Evolutionary conservation across 2,329 filamentous ascomycete genomes (phyloP), one percentile per base, ranked within the genome.

Genomic region (Ophiostoma montium): DNA sequence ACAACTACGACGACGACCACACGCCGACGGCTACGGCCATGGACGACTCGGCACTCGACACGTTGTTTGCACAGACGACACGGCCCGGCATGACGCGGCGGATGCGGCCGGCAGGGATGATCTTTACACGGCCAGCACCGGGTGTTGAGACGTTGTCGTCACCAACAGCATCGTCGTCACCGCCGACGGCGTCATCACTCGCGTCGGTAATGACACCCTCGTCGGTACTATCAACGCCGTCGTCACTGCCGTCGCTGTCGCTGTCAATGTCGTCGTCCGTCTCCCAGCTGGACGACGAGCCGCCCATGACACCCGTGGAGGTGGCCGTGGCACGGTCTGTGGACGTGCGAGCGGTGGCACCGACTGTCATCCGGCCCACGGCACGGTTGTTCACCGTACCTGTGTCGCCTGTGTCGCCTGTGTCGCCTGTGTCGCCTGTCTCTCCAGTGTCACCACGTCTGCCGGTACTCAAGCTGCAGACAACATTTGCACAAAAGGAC

Each of bases 401-500:
- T 6, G 15, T 16, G 15, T 36, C n/a, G 18, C 36, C 36, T n/a
- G 18, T 5, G 35, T 4, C 35, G 35, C 35, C 35, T 8, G 9
- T 49, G 33, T 52, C 44, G 51, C 55, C 61, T 13, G 9, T 39
- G 36, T 43, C 39, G 12, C 36, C 36, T 13, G 23, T 19, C 4
- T 41, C 36, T 11, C 38, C 39, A 18, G 6, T n/a, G n/a, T n/a
- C 18, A 11, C n/a, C 41, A 9, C 42, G 42, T 42, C 47, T 57
- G 4, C 62, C 64, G 7, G 51, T 50, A 1, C 57, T 72, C 4
- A 70, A 67, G 54, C 59, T 72, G 44, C 67, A 71, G 49, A 74
- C 70, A 5, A 35, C 45, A 2, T 46, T 46, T 46, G 57, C 18
- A 50, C 23, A n/a, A n/a, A 55, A 35, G 55, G 9, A 32, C 31